phyloP scores from a whole-genome alignment of 495 filamentous ascomycete species.

The Elasticomyces elasticus region DNA sequence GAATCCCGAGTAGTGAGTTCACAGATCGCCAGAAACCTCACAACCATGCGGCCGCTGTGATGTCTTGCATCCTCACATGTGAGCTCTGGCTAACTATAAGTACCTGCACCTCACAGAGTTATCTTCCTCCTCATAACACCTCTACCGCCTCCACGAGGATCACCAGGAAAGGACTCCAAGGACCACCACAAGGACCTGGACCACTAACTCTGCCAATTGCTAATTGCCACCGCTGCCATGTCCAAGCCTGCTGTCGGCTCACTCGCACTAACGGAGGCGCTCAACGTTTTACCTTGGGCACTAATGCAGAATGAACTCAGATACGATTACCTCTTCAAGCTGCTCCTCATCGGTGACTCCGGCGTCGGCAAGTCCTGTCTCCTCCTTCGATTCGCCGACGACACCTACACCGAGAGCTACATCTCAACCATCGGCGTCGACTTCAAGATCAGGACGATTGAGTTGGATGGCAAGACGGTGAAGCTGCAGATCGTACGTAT shows the following conservation, averaged over 20 bases:
- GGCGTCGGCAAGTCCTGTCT: conserved; percentile 99
- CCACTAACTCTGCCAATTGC: not conserved
- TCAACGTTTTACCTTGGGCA: not conserved
- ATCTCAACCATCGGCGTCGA: conserved; percentile 99
- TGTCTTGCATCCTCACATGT: not conserved
- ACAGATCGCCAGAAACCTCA: not conserved
- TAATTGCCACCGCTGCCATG: conserved; percentile 4
- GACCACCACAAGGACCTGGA: not conserved
- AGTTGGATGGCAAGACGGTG: conserved; percentile 98
- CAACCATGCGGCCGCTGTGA: not conserved
- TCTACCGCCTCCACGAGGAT: not conserved
- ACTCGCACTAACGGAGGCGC: not conserved
- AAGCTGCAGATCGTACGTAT: conserved; percentile 93
- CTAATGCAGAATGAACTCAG: conserved; percentile 37
- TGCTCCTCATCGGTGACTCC: conserved; percentile 98
- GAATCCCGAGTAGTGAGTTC: conserved; percentile 90
- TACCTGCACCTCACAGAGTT: not conserved
- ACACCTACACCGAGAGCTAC: conserved; percentile 99
- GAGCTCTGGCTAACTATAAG: not conserved
- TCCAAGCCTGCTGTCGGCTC: not conserved
- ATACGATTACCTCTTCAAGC: conserved; percentile 99
- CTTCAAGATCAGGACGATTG: conserved; percentile 99
- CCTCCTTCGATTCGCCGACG: conserved; percentile 93
- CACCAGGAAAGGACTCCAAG: not conserved
- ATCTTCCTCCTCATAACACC: not conserved